Conservation (phyloP, 345 rosid species). For the Camelina sativa region DNA sequence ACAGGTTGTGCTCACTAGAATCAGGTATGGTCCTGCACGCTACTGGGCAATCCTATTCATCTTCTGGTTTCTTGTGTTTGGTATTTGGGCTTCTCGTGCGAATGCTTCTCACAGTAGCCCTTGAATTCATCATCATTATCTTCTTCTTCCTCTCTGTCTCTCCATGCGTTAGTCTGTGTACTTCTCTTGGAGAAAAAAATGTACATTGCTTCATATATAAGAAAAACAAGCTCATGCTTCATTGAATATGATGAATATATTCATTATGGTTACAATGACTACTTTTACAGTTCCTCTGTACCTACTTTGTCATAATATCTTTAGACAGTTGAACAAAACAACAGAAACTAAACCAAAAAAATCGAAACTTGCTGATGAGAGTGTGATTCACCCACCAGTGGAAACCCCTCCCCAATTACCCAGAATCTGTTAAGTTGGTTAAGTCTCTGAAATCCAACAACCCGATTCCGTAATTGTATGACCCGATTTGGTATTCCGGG, state of each 20-base stretch:
- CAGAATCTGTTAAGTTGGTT: constrained; percentile 43
- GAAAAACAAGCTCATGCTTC: constrained; percentile 39
- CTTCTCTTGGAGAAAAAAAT: constrained; percentile 45
- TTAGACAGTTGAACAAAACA: background rate
- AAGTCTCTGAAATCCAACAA: constrained; percentile 21
- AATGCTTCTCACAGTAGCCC: constrained; percentile 32
- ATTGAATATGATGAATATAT: constrained; percentile 35
- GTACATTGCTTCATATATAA: constrained; percentile 40
- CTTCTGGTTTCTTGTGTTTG: constrained; percentile 98
- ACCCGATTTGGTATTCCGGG: constrained; percentile 41
- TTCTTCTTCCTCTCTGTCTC: constrained; percentile 33
- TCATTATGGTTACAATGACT: constrained; percentile 18
- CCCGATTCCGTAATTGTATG: constrained; percentile 41
- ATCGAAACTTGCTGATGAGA: constrained; percentile 22
- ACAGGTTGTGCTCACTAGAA: constrained; percentile 95
- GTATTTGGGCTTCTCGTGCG: constrained; percentile 87
- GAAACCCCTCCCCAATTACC: background rate
- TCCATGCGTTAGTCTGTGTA: constrained; percentile 10
- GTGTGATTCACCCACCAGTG: constrained; percentile 3
- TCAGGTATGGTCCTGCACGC: constrained; percentile 96
- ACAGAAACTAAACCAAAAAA: constrained; percentile 1
- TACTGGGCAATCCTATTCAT: constrained; percentile 97
- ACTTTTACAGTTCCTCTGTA: constrained; percentile 29
- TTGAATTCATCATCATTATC: constrained; percentile 42
- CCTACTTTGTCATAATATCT: too few relatives aligned